Base-by-base conservation (phyloP, 768 basidiomycete genomes). In the Candolleomyces efflorescens region DNA sequence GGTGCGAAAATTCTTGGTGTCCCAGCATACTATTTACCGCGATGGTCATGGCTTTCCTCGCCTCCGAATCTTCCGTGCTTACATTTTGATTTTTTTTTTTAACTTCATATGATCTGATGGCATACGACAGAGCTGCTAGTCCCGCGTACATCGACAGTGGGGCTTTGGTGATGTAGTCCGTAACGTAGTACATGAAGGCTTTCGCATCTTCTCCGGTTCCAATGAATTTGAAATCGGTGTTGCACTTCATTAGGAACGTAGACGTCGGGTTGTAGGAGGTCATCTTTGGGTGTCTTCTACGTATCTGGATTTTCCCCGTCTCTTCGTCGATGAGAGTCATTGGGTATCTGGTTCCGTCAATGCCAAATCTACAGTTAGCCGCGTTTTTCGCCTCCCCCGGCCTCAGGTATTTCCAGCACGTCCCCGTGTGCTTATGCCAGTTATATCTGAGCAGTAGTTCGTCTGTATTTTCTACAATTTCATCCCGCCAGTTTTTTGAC, bases 1-100 rank as follows among this genome's bases (percentile, higher is more conserved):
- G 68, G 7, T 68, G 67, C 0, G 71, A 73, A 0, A 71, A 53
- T 22, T 73, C 71, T 17, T 70, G 65, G 0, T 50, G 37, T 0
- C 59, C 61, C 56, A 71, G 4, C 52, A 53, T 53, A 17, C 52
- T 53, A 37, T 53, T 53, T 5, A 53, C 18, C 3, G 52, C 52
- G 12, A 39, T 38, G 0, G 52, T 53, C 12, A 53, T 43, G 18
- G 32, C 32, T 64, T 53, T 56, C 0, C 61, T 52, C 13, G 68
- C 64, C 0, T 60, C 18, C 0, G 61, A 23, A 3, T 44, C 15
- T 10, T 18, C 44, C 6, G 15, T 2, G 13, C 17, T 11, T 17
- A 17, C n/a, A n/a, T n/a, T n/a, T n/a, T n/a, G n/a, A n/a, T n/a
- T n/a, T n/a, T n/a, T 27, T 12, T 22, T 10, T 6, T 23, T 38